phyloP scores from a whole-genome alignment of 768 basidiomycete genomes.

The Leccinum sublutescens region DNA sequence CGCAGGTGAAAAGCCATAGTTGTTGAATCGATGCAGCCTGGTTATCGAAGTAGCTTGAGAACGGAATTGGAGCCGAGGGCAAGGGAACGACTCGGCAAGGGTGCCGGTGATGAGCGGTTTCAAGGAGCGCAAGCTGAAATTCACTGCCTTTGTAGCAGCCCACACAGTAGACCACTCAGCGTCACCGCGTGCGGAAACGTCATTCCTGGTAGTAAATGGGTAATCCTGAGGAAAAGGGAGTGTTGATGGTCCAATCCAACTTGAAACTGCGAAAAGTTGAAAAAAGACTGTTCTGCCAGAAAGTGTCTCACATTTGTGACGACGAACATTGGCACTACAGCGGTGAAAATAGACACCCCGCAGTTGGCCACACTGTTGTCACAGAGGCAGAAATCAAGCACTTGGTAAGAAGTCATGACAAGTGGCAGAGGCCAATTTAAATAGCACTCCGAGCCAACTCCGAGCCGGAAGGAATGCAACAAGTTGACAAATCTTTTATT shows the following conservation, averaged over 20 bases:
- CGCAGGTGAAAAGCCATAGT: constrained; percentile 38
- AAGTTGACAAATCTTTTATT: too few relatives aligned
- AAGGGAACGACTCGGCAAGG: constrained; percentile 23
- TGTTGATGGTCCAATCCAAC: background rate
- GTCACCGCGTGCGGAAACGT: background rate
- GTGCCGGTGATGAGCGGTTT: background rate
- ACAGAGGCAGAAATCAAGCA: too few relatives aligned
- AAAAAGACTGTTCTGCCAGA: background rate
- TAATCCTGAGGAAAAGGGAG: background rate
- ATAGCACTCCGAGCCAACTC: too few relatives aligned
- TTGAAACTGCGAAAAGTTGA: background rate
- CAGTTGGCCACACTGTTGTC: too few relatives aligned
- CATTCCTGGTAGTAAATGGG: background rate
- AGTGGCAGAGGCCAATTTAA: too few relatives aligned
- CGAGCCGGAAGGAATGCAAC: too few relatives aligned
- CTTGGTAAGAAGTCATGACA: too few relatives aligned
- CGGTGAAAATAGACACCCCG: too few relatives aligned
- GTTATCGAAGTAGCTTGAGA: constrained; percentile 38
- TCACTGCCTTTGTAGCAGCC: constrained; percentile 19
- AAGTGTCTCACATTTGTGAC: too few relatives aligned
- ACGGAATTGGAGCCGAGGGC: constrained; percentile 32
- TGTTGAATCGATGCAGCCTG: constrained; percentile 38
- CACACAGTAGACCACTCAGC: constrained; percentile 7
- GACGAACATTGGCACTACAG: too few relatives aligned
- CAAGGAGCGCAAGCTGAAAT: constrained; percentile 20